These are phyloP conservation scores for Eucalyptus victrix DNA, from an alignment of 345 rosid species.

Conservation along the genomic window DNA sequence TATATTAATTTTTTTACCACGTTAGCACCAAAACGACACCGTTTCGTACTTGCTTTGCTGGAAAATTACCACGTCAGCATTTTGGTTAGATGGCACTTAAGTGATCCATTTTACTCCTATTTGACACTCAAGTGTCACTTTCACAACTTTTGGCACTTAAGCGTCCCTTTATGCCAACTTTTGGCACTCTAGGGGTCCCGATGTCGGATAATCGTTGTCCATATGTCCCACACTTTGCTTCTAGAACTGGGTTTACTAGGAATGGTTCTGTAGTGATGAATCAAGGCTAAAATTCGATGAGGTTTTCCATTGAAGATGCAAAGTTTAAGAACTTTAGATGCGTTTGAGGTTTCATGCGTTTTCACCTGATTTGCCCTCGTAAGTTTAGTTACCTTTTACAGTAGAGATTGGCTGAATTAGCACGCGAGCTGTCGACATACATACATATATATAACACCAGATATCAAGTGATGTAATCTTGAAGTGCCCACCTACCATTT, in stretches of 20 bases:
- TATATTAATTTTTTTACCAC: no score
- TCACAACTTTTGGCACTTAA: no score
- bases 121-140: no score
- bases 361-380: background rate
- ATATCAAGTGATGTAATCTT: background rate
- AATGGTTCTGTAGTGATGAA: background rate
- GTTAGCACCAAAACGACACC: rapidly evolving
- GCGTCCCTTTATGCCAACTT: rapidly evolving
- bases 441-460: background rate
- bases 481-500: background rate
- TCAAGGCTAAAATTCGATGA: background rate
- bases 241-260: background rate
- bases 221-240: background rate
- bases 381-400: background rate
- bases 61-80: no score
- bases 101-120: no score
- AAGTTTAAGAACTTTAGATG: background rate
- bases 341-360: background rate
- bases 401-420: background rate
- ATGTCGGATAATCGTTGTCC: background rate
- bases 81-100: no score
- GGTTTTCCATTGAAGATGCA: background rate
- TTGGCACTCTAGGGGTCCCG: no score
- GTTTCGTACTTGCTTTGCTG: no score
- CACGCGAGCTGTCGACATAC: background rate